These are phyloP conservation scores for Ascochyta pisi DNA, from an alignment of 2,329 filamentous ascomycete genomes.

Conservation along the genomic window DNA sequence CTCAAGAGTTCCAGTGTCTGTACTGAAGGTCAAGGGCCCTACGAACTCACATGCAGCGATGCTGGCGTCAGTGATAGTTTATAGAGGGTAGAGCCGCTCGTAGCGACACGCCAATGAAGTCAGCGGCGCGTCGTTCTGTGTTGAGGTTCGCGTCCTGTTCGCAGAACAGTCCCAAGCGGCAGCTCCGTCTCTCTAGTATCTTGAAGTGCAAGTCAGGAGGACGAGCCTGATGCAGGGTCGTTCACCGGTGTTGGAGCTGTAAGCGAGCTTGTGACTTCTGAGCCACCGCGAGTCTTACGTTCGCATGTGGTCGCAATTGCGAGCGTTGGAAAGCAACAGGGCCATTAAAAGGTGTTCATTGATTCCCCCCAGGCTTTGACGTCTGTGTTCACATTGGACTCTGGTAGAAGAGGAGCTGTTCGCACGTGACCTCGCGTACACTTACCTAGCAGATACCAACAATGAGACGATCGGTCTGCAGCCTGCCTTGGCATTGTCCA, in stretches of 20 bases:
- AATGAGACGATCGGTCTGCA: neutral
- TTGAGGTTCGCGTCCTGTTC: neutral
- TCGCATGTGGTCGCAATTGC: neutral
- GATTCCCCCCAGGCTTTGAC: too few species aligned
- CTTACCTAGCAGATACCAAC: neutral
- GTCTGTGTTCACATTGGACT: too few species aligned
- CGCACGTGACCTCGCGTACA: neutral
- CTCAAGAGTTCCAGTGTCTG: too few species aligned
- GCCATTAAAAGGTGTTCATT: too few species aligned
- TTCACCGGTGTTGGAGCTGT: neutral
- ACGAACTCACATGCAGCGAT: neutral
- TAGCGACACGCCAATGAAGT: neutral
- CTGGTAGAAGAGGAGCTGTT: neutral
- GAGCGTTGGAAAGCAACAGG: neutral
- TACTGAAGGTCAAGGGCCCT: neutral
- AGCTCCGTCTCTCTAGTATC: neutral
- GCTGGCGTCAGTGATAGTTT: neutral
- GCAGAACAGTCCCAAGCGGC: neutral
- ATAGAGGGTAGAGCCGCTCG: neutral
- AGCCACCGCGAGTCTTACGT: neutral
- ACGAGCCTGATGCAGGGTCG: neutral
- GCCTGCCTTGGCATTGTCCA: slow-evolving; percentile 3
- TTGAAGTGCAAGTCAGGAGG: neutral
- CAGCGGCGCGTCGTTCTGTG: neutral
- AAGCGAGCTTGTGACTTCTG: neutral